Base-by-base conservation (phyloP, 106 monocot species). In the Dendrobium catenatum region DNA sequence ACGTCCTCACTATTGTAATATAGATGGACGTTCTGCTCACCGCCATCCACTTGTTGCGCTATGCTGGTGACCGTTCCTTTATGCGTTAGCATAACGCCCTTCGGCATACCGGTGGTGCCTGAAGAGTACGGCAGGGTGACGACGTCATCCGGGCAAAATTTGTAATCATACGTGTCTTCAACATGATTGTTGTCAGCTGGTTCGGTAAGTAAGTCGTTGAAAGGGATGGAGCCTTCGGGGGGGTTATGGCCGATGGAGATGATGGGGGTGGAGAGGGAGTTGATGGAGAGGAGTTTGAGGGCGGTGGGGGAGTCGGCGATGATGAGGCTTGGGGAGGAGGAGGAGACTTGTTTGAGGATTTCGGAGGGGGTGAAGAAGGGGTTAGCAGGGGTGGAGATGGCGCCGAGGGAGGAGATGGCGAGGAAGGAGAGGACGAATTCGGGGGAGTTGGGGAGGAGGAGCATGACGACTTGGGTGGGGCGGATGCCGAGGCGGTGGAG, bases 51-150 rank as follows among this genome's bases (percentile, higher is more conserved):
- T 55, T 92, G 91, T 82, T 92, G 91, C 2, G 94, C 86, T 2
- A 92, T 85, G 81, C 91, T 94, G 16, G 91, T 90, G 42, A 88
- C 84, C 18, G 88, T 88, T 33, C 85, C 84, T 64, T 81, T 55
- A 78, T 94, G 94, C 18, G 91, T 95, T 15, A 95, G 88, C 92
- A 95, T 92, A 56, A 92, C 95, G 15, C 95, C 95, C 55, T 95
- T 95, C 7, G 95, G 92, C 9, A 95, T 77, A 19, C 95, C 95
- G 29, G 95, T 95, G 19, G 95, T 95, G 5, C 95, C 95, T 2
- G 95, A 95, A 18, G 90, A 90, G 89, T 84, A 95, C 5, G 95
- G 95, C 54, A 95, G 87, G 64, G 95, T 90, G 31, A 92, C 89
- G 24, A 90, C 87, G 77, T 95, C 92, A 68, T 95, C 87, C 9